phyloP scores from a whole-genome alignment of 2,329 filamentous ascomycete species.

The Plenodomus tracheiphilus region DNA sequence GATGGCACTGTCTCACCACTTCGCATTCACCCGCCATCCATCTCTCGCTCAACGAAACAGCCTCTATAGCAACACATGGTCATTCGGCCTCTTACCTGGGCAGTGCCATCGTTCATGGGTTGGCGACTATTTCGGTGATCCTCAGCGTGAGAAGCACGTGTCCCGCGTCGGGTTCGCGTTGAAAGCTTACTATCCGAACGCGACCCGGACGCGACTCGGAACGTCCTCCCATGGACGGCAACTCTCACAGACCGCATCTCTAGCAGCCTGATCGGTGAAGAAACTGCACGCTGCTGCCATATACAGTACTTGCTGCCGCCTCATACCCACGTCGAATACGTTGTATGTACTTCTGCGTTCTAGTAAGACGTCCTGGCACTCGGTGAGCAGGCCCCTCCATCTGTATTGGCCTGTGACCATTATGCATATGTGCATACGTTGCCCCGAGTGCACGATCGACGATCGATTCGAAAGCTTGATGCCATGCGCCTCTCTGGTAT shows the following conservation, averaged over 20 bases:
- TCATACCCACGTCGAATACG: constrained; percentile 11
- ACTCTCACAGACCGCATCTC: neutral
- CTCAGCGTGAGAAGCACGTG: neutral
- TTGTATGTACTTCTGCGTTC: no score
- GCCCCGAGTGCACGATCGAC: neutral
- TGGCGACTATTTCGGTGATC: no score
- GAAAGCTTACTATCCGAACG: neutral
- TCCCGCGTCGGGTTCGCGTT: neutral
- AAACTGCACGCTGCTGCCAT: constrained; percentile 7
- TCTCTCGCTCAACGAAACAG: neutral
- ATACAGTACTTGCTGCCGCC: constrained; percentile 1
- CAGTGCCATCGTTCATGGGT: no score
- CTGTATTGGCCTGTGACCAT: neutral
- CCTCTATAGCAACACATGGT: neutral
- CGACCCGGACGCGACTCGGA: constrained; percentile 13
- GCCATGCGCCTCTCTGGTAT: neutral
- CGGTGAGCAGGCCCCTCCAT: neutral
- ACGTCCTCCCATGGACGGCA: constrained; percentile 16
- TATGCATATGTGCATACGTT: neutral
- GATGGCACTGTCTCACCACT: neutral
- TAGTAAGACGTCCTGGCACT: constrained; percentile 1
- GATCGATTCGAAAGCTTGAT: neutral
- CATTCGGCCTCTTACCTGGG: no score
- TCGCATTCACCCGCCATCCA: neutral
- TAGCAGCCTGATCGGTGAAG: constrained; percentile 18